Base-by-base conservation (phyloP, 1,284 basidiomycete species). In the Cryptococcus jaspeensis region DNA sequence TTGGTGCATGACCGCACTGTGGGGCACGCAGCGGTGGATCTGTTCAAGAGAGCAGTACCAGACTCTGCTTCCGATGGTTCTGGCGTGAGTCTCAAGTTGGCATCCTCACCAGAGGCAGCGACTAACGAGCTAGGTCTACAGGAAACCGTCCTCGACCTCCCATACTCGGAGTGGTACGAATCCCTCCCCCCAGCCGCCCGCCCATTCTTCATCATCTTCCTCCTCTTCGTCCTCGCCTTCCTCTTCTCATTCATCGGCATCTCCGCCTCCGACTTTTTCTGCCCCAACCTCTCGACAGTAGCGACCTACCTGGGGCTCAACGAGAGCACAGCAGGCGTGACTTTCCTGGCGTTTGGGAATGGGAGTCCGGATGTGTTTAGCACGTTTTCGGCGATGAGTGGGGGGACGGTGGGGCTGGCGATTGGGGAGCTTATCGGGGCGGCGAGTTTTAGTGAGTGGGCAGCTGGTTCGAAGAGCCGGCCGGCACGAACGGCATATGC, bases 351-450 rank as follows among this genome's bases (percentile, higher is more conserved):
- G 0, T 92, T 95, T 71, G 92, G 93, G 5, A 96, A 95, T 71
- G 92, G 91, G 32, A 91, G 88, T 64, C 92, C 92, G 0, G 92
- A 95, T 73, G 84, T 93, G 5, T 97, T 98, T 74, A 89, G 91
- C 12, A 98, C 95, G 0, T 97, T 95, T 73, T 89, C 90, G 0
- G 91, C 95, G 16, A 90, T 99, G 85, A 85, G 86, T 46, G 82
- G 87, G 15, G 81, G 87, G 66, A 91, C 92, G 0, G 92, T 93
- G 7, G 86, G 90, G 53, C 79, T 99, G 52, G 95, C 95, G 0
- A 86, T 99, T 49, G 95, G 95, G 39, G 95, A 99, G 77, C 83
- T 99, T 5, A 81, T 99, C 22, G 95, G 95, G 15, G 95, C 95
- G 1, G 94, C 95, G 1, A 85, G 90, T 1, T 99, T 98, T 79